Evolutionary conservation across 352 stramenopile genomes (phyloP).

Genomic region (Globisporangium takayamanum): DNA sequence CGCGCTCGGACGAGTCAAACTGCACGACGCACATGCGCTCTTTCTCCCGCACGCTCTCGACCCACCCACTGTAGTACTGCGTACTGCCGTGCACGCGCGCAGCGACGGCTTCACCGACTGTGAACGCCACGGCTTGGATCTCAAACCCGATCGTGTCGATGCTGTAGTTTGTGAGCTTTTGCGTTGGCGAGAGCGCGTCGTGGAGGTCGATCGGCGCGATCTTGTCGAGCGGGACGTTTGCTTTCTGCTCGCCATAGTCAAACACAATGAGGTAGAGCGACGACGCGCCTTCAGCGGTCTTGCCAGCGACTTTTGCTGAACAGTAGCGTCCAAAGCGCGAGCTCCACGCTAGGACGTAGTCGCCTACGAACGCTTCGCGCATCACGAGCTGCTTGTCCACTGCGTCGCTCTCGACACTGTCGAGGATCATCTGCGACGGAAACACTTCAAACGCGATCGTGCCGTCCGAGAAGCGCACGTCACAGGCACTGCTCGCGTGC

Average conservation of each 20-base stretch:
- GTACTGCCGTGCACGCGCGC: constrained; percentile 45
- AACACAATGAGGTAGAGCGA: constrained; percentile 54
- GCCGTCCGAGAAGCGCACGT: constrained; percentile 68
- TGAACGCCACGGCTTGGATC: constrained; percentile 42
- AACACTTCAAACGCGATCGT: constrained; percentile 75
- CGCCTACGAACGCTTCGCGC: constrained; percentile 25
- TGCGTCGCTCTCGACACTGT: constrained; percentile 19
- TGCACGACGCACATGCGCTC: constrained; percentile 52
- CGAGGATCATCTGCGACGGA: constrained; percentile 73
- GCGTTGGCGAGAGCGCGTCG: constrained; percentile 43
- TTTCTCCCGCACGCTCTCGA: constrained; percentile 51
- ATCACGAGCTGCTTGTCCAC: constrained; percentile 10
- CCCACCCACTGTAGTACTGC: constrained; percentile 51
- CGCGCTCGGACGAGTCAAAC: constrained; percentile 66
- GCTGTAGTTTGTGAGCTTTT: constrained; percentile 71
- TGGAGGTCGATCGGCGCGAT: constrained; percentile 46
- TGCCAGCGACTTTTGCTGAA: constrained; percentile 38
- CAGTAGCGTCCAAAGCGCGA: constrained; percentile 66
- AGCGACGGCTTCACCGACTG: constrained; percentile 53
- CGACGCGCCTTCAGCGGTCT: constrained; percentile 18
- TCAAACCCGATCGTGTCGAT: constrained; percentile 77
- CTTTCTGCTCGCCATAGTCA: constrained; percentile 62
- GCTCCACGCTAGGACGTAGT: constrained; percentile 70
- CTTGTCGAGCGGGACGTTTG: constrained; percentile 40
- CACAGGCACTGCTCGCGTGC: constrained; percentile 50